A percentile compares a stretch with the other conserved stretches of the same genome.
These are phyloP conservation scores for Wakefieldia striispora DNA, from an alignment of 768 basidiomycete genomes.

Conservation along the genomic window DNA sequence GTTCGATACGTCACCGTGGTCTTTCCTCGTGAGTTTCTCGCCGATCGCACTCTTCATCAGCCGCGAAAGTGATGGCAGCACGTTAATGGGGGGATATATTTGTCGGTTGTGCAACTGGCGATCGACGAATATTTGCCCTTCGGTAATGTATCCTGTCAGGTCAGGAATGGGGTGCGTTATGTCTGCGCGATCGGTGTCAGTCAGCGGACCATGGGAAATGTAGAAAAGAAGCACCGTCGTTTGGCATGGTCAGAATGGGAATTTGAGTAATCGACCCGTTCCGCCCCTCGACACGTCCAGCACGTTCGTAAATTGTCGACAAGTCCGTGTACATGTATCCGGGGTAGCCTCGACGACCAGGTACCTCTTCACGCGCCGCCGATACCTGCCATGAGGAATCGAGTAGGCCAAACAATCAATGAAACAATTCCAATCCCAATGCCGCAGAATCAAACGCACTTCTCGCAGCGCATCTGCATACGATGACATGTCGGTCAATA, in stretches of 20 bases:
- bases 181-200: constrained; percentile 52
- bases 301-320: constrained; percentile 99
- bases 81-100: constrained; percentile 99
- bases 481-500: constrained; percentile 98
- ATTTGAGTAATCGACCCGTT: constrained; percentile 99
- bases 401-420: constrained; percentile 1
- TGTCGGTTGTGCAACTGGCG: constrained; percentile 95
- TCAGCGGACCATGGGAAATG: constrained; percentile 16
- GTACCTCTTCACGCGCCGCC: constrained; percentile 98
- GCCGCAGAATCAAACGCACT: constrained; percentile 43
- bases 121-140: constrained; percentile 99
- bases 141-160: constrained; percentile 98
- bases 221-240: constrained; percentile 72
- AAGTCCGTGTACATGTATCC: constrained; percentile 99
- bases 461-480: constrained; percentile 97
- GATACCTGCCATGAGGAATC: constrained; percentile 55
- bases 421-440: neutral
- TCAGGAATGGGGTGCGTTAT: constrained; percentile 99
- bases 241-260: constrained; percentile 99
- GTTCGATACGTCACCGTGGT: constrained; percentile 99
- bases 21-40: constrained; percentile 94
- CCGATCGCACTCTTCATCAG: constrained; percentile 99
- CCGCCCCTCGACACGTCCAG: constrained; percentile 94
- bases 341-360: constrained; percentile 98
- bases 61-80: constrained; percentile 96